phyloP scores from a whole-genome alignment of 306 rosid genomes.

The Citrullus amarus region DNA sequence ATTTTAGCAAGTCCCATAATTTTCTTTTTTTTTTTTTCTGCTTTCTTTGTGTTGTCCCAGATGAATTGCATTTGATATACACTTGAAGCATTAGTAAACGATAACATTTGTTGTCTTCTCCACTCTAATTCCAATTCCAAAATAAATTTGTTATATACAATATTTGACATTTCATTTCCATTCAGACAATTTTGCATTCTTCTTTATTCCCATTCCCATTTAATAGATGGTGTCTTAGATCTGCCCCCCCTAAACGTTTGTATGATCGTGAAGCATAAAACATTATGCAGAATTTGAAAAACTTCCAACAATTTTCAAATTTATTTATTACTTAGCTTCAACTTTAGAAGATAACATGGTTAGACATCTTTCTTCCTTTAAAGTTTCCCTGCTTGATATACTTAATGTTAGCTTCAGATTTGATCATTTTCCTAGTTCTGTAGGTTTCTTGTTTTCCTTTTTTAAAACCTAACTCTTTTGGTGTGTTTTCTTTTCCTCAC shows the following conservation, averaged over 20 bases:
- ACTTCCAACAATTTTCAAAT: not conserved
- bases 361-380: not conserved
- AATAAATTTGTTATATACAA: not conserved
- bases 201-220: not conserved
- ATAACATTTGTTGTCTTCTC: not conserved
- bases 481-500: constrained; percentile 10
- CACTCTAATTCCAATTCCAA: not conserved
- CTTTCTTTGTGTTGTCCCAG: not conserved
- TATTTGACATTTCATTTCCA: not conserved
- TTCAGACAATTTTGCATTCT: not conserved
- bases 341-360: not conserved
- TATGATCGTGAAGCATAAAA: not conserved
- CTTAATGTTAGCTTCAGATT: not conserved
- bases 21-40: not conserved
- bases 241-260: not conserved
- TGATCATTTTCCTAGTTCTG: not conserved
- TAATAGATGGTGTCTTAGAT: not conserved
- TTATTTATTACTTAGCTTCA: not conserved
- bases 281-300: not conserved
- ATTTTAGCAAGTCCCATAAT: not conserved
- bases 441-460: not conserved
- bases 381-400: not conserved
- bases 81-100: not conserved
- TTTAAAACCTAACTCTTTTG: not conserved
- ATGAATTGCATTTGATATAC: not conserved